Conservation (phyloP, 108 stramenopile genomes). For the Nitzschia sp. region DNA sequence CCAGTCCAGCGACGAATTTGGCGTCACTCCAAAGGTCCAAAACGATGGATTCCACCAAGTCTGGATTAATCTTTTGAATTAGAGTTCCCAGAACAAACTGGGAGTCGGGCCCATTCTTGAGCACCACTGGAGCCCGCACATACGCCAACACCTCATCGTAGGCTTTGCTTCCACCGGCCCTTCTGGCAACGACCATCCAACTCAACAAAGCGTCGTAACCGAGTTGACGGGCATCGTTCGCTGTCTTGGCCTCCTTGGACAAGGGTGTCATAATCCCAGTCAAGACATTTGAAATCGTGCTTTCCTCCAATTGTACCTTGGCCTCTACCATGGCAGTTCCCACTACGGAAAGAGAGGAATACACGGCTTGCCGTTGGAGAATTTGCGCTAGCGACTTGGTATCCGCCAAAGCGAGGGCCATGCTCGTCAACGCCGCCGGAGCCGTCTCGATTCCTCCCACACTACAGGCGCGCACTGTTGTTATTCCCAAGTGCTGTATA, state of each 20-base stretch:
- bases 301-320: neutral
- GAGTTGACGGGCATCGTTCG: constrained; percentile 37
- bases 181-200: constrained; percentile 63
- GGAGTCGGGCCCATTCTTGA: constrained; percentile 52
- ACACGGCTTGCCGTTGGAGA: constrained; percentile 30
- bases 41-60: constrained; percentile 47
- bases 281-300: constrained; percentile 15
- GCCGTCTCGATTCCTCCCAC: neutral
- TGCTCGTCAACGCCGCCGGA: neutral
- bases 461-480: neutral
- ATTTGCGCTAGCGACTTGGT: constrained; percentile 22
- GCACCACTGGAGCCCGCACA: constrained; percentile 47
- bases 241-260: constrained; percentile 59
- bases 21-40: constrained; percentile 51
- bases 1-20: constrained; percentile 48
- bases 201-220: constrained; percentile 50
- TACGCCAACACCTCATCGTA: constrained; percentile 57
- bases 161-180: constrained; percentile 21
- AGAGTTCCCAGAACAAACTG: constrained; percentile 22
- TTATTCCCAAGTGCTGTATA: constrained; percentile 14
- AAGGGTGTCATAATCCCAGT: constrained; percentile 18
- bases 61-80: constrained; percentile 33
- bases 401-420: constrained; percentile 14
- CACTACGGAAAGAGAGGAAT: constrained; percentile 12
- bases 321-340: constrained; percentile 11